Base-by-base conservation (phyloP, 768 basidiomycete genomes). In the Naganishia friedmannii region DNA sequence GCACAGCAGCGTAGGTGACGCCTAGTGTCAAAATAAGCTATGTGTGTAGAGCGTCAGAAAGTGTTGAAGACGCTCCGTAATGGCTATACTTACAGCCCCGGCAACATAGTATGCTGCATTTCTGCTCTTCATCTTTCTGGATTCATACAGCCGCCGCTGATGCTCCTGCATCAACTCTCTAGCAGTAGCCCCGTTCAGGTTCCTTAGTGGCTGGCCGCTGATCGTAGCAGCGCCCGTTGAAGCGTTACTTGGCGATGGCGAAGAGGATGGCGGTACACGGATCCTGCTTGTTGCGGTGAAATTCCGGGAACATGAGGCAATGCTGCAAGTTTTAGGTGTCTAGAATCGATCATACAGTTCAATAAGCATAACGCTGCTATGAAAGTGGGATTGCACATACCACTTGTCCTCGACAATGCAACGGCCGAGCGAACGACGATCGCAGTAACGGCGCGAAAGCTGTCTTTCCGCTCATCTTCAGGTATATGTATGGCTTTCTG, bases 1-100 rank as follows among this genome's bases (percentile, higher is more conserved):
- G 96, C 0, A 98, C 95, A 45, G 95, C 91, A 13, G 96, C 96
- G 79, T 99, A 99, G n/a, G 93, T 90, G 29, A 89, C 85, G 19
- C 95, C 95, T 3, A 90, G 82, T 2, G 88, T 89, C 32, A 89
- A 75, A 32, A 96, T 82, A 56, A 95, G 87, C 93, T 95, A 72
- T 13, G 13, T 28, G 31, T 2, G 10, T 23, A 66, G 12, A 4
- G 48, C 34, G 3, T 28, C 26, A n/a, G 31, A 65, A 28, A 26
- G 7, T 1, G 8, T 39, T 32, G 15, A 19, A 5, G n/a, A 2
- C 31, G 53, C 19, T n/a, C 15, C 39, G 23, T 10, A 23, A 55
- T 13, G 21, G 28, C 51, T 8, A 19, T n/a, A 53, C 70, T 60
- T 48, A 71, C 70, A 39, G 66, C 46, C 3, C 58, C 70, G 19